Base-by-base conservation (phyloP, 2,329 filamentous ascomycete genomes). In the Xylaria hypoxylon region DNA sequence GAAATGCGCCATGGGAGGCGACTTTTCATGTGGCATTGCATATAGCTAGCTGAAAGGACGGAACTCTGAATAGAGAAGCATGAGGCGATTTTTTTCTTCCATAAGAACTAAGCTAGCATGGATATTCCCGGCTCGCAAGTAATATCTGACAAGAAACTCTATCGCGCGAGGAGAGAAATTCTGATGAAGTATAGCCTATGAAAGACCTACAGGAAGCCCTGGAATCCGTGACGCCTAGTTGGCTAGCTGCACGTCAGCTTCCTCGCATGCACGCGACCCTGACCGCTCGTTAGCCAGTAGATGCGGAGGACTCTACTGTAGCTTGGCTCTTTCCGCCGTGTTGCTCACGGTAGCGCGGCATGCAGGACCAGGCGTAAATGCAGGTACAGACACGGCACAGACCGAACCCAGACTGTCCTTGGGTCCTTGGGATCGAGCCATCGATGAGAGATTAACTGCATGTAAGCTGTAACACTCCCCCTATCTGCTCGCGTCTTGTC, bases 181-280 rank as follows among this genome's bases (percentile, higher is more conserved):
- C 19, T 26, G 22, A 13, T 28, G 19, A 22, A n/a, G 17, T 28
- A 17, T 5, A 40, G 42, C 22, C 55, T 33, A 35, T 35, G 45
- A 31, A 53, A 56, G 64, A 15, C 60, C 55, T 67, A 31, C 50
- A 64, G 55, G 19, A 60, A 13, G 47, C 5, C 13, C 17, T 38
- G 47, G 52, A 26, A 28, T 55, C 40, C 33, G 51, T 33, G 24
- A n/a, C 22, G 10, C 33, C 61, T 45, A n/a, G 48, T 64, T 59
- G 56, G 53, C 38, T 59, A 19, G 45, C 45, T 62, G 59, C 48
- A 66, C 35, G 59, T 66, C 64, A 65, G 63, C 51, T 48, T 10
- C 28, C 48, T 45, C 48, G 19, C 40, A 56, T 59, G 62, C 58
- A 65, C 53, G 40, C 40, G 11, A 40, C 55, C 40, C 48, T 55